Percentiles rank a stretch among this genome's conserved stretches.
Evolutionary conservation across 805 yeast species (phyloP).

Genomic region (Myxozyma mucilagina): DNA sequence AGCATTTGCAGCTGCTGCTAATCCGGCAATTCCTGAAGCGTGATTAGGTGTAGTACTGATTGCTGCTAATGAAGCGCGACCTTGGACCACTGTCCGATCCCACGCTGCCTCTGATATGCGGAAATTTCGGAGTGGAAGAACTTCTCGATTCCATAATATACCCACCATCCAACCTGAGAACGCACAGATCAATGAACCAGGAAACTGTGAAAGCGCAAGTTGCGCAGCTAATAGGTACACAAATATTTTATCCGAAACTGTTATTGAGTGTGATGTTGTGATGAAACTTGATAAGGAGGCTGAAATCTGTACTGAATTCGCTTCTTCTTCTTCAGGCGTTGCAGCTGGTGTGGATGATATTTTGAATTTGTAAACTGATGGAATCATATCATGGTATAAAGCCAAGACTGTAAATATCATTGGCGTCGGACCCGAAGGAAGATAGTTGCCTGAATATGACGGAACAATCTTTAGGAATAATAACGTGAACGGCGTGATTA

Average conservation of each 20-base stretch:
- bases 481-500: slow-evolving; percentile 33
- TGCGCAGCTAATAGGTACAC: slow-evolving; percentile 42
- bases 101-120: slow-evolving; percentile 41
- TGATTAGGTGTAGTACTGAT: slow-evolving; percentile 12
- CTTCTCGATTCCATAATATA: slow-evolving; percentile 40
- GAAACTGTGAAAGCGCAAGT: slow-evolving; percentile 39
- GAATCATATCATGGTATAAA: slow-evolving; percentile 44
- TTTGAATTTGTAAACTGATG: slow-evolving; percentile 45
- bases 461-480: slow-evolving; percentile 26
- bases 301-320: background rate
- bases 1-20: slow-evolving; percentile 10
- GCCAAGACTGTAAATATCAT: slow-evolving; percentile 43
- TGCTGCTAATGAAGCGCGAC: slow-evolving; percentile 12
- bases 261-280: slow-evolving; percentile 11
- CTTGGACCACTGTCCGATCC: slow-evolving; percentile 9
- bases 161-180: slow-evolving; percentile 44
- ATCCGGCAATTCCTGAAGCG: slow-evolving; percentile 10
- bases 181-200: slow-evolving; percentile 37
- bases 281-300: background rate
- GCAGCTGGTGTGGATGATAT: slow-evolving; percentile 24
- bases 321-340: background rate
- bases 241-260: slow-evolving; percentile 43
- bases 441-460: slow-evolving; percentile 27
- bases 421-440: slow-evolving; percentile 43
- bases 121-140: slow-evolving; percentile 46